Base-by-base conservation (phyloP, 2,329 filamentous ascomycete species). In the Sarocladium kiliense region DNA sequence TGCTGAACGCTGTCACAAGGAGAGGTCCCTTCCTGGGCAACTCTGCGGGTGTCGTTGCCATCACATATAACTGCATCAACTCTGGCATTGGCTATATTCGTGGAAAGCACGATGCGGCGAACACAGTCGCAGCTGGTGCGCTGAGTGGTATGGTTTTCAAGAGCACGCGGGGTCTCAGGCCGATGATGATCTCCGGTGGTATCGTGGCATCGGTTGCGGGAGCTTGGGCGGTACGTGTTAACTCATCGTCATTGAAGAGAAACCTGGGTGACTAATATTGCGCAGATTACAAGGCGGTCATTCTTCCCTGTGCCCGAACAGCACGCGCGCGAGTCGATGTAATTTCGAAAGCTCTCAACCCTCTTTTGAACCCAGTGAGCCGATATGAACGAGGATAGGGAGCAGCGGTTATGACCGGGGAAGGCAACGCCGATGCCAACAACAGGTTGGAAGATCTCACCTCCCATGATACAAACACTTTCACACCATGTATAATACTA, bases 111-210 rank as follows among this genome's bases (percentile, higher is more conserved):
- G 95, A 99, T 71, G 82, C 91, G 2, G 83, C 87, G 57, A 99
- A 99, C 77, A 94, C 91, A 60, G 82, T 99, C 54, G 73, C 82
- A 19, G 93, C 94, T 4, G 94, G 95, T 61, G 88, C 80, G 1
- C 71, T 99, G 63, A 96, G 91, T 67, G 94, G 94, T 57, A 92
- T 93, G 81, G 70, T 99, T 14, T 99, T 99, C 77, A 97, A 97
- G 81, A 96, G 92, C 71, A 97, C 95, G 50, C 83, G 89, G 66
- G 94, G 94, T 5, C 60, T 94, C 58, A 83, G 89, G 72, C 92
- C 91, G 32, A 97, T 97, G 92, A 79, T 94, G 77, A 94, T 97
- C 65, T 96, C 92, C 34, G 89, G 91, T 60, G 90, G 87, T 63
- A 87, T 99, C 62, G 92, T 97, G 57, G 94, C 87, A 54, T 84